These are phyloP conservation scores for Populus tremula DNA, from an alignment of 345 rosid species.

Conservation along the genomic window DNA sequence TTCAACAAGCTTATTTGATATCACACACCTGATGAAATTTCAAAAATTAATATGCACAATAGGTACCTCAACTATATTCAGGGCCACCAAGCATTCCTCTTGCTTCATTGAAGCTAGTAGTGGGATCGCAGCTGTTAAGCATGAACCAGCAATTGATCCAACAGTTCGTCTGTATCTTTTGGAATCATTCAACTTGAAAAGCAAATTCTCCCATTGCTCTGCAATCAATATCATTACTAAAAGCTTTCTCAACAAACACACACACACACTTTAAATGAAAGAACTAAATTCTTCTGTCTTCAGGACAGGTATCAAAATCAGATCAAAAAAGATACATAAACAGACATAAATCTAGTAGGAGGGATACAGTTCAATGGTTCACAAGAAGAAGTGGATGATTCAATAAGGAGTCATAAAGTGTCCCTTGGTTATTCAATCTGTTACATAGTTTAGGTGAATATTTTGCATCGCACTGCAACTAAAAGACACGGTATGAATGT, in stretches of 20 bases:
- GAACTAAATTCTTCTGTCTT: no score
- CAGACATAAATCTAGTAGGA: neutral
- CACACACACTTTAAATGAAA: no score
- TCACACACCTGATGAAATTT: neutral
- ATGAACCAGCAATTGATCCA: slow-evolving; percentile 76
- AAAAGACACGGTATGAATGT: no score
- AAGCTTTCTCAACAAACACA: neutral
- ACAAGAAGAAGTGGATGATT: no score
- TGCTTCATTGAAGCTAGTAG: slow-evolving; percentile 73
- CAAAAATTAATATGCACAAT: neutral
- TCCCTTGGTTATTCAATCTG: no score
- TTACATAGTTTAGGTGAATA: no score
- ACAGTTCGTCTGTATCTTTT: slow-evolving; percentile 74
- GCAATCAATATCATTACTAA: slow-evolving; percentile 5
- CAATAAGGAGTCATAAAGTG: no score
- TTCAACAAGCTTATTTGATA: neutral
- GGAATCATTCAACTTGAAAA: slow-evolving; percentile 62
- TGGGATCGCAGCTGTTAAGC: slow-evolving; percentile 71
- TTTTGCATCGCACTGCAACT: no score
- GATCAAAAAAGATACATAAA: neutral
- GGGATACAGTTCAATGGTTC: no score
- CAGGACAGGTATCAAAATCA: no score
- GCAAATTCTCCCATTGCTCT: slow-evolving; percentile 60
- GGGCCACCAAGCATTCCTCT: slow-evolving; percentile 64
- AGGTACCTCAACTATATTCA: slow-evolving; percentile 75